Evolutionary conservation across 306 rosid species (phyloP).

Genomic region (Chamaecrista fasciculata): DNA sequence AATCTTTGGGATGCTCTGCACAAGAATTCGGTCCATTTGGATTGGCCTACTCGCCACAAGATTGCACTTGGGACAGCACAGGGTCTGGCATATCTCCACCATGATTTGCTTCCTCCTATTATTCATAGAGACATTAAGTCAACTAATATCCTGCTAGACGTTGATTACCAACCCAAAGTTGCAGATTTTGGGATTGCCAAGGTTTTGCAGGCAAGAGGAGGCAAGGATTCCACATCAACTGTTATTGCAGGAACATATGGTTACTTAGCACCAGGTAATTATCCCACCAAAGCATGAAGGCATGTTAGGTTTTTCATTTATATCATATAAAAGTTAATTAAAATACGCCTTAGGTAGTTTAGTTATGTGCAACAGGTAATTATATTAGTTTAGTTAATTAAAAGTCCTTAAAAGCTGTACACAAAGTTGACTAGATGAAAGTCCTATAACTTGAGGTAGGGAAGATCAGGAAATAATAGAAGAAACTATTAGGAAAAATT

Average conservation of each 20-base stretch:
- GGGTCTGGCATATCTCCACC: slow-evolving; percentile 94
- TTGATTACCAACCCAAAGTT: slow-evolving; percentile 80
- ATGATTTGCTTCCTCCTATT: slow-evolving; percentile 74
- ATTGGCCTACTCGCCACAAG: slow-evolving; percentile 85
- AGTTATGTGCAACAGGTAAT: too few species aligned
- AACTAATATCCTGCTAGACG: slow-evolving; percentile 82
- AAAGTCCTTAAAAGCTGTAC: too few species aligned
- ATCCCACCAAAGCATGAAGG: slow-evolving; percentile 3
- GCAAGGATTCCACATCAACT: slow-evolving; percentile 83
- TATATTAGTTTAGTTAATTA: too few species aligned
- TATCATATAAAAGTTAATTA: too few species aligned
- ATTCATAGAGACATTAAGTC: slow-evolving; percentile 92
- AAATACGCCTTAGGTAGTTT: too few species aligned
- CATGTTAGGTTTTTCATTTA: neutral
- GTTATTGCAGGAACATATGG: slow-evolving; percentile 93
- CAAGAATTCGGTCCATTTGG: slow-evolving; percentile 64
- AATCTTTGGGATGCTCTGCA: slow-evolving; percentile 94
- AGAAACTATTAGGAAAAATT: too few species aligned
- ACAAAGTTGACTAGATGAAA: too few species aligned
- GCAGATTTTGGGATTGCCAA: slow-evolving; percentile 98
- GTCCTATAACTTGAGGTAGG: too few species aligned
- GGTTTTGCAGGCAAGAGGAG: slow-evolving; percentile 89
- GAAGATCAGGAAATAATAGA: too few species aligned
- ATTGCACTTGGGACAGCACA: slow-evolving; percentile 84
- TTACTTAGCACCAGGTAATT: slow-evolving; percentile 88